A percentile compares a stretch with the other conserved stretches of the same genome.
phyloP scores from a whole-genome alignment of 169 alveolate species.

The Plasmodium blacklocki region DNA sequence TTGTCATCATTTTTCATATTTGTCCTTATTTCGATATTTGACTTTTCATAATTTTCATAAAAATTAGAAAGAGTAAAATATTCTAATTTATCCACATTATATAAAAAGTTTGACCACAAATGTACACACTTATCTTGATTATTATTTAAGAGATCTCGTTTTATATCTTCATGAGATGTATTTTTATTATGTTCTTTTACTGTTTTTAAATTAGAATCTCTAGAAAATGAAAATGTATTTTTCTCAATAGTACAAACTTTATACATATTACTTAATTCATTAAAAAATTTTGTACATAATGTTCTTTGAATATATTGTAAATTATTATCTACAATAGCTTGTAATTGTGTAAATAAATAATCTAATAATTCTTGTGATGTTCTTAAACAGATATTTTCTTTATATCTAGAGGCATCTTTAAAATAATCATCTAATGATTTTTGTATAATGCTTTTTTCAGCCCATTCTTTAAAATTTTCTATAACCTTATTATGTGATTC shows the following conservation, averaged over 20 bases:
- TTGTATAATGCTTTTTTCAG: slow-evolving; percentile 67
- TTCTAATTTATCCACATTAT: slow-evolving; percentile 62
- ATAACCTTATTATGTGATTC: slow-evolving; percentile 39
- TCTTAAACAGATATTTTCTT: slow-evolving; percentile 73
- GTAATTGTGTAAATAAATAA: slow-evolving; percentile 74
- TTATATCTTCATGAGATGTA: not conserved
- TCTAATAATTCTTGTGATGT: slow-evolving; percentile 76
- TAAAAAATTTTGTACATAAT: slow-evolving; percentile 74
- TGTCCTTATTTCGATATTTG: slow-evolving; percentile 33
- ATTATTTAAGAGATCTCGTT: not conserved
- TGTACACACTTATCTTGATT: slow-evolving; percentile 49
- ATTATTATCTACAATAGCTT: slow-evolving; percentile 78
- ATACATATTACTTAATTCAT: slow-evolving; percentile 77
- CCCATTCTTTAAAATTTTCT: slow-evolving; percentile 77
- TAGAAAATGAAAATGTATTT: slow-evolving; percentile 52
- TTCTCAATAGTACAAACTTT: slow-evolving; percentile 74
- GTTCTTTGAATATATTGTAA: slow-evolving; percentile 74
- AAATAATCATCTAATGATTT: slow-evolving; percentile 78
- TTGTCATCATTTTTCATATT: not conserved
- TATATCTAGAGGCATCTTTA: slow-evolving; percentile 82
- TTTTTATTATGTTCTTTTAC: slow-evolving; percentile 15
- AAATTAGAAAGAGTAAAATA: slow-evolving; percentile 34
- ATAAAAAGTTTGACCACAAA: slow-evolving; percentile 64
- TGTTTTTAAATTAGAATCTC: slow-evolving; percentile 42
- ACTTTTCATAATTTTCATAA: slow-evolving; percentile 51